These are phyloP conservation scores for Funneliformis caledonium DNA, from an alignment of 371 early-diverging fungal species.

Conservation along the genomic window DNA sequence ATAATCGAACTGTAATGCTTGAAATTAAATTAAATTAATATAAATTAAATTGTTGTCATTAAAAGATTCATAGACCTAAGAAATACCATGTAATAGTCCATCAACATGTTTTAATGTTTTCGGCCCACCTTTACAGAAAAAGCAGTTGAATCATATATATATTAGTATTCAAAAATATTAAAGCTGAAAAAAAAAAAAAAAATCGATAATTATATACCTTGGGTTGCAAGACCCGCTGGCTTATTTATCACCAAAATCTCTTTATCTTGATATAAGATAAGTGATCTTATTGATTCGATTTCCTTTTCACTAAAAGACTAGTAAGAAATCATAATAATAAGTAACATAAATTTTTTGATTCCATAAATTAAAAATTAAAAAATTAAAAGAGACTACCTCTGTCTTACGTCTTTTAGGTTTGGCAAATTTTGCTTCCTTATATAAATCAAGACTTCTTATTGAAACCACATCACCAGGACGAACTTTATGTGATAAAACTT, in stretches of 20 bases:
- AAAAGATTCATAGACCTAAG: background rate
- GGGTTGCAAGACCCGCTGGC: background rate
- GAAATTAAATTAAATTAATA: background rate
- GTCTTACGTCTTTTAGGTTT: background rate
- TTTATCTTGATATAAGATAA: constrained; percentile 25
- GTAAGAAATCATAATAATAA: background rate
- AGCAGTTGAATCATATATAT: background rate
- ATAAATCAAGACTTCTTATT: background rate
- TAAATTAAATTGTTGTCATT: background rate
- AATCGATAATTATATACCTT: background rate
- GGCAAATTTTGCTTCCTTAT: background rate
- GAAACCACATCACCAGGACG: background rate
- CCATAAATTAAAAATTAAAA: background rate
- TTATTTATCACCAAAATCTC: constrained; percentile 21
- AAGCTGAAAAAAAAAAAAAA: background rate
- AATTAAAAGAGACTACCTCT: background rate
- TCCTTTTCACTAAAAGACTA: constrained; percentile 5
- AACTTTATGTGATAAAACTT: background rate
- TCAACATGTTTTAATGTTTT: background rate
- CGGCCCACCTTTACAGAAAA: constrained; percentile 1
- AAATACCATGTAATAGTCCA: constrained; percentile 18
- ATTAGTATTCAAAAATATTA: background rate
- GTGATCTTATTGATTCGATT: constrained; percentile 2
- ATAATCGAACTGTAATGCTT: constrained; percentile 12
- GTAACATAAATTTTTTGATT: background rate